These are phyloP conservation scores for Aspergillus fischeri DNA, from an alignment of 2,329 filamentous ascomycete species.

Conservation along the genomic window DNA sequence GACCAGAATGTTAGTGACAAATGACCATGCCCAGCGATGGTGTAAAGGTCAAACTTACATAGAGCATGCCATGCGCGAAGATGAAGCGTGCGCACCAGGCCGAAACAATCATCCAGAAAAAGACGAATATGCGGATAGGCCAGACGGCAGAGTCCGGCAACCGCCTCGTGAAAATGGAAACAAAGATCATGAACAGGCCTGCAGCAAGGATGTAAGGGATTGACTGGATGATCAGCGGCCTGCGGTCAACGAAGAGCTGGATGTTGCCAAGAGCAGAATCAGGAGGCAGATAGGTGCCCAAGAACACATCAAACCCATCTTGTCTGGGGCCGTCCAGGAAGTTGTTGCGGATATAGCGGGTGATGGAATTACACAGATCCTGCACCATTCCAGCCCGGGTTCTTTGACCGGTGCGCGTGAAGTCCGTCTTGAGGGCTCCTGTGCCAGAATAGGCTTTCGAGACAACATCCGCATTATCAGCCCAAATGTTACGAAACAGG, in stretches of 20 bases:
- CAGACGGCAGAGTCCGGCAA: constrained; percentile 71
- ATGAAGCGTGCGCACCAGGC: constrained; percentile 75
- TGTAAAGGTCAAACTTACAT: constrained; percentile 59
- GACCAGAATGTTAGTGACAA: constrained; percentile 5
- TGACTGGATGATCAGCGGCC: constrained; percentile 86
- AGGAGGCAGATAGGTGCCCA: constrained; percentile 77
- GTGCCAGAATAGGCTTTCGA: constrained; percentile 92
- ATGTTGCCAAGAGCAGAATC: constrained; percentile 66
- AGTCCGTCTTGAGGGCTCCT: constrained; percentile 95
- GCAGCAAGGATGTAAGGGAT: constrained; percentile 87
- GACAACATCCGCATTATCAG: constrained; percentile 95
- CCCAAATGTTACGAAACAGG: constrained; percentile 96
- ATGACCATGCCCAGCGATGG: neutral
- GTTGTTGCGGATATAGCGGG: constrained; percentile 89
- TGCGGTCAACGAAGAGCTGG: constrained; percentile 75
- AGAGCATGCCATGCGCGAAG: constrained; percentile 80
- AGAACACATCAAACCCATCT: constrained; percentile 91
- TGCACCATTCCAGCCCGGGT: constrained; percentile 81
- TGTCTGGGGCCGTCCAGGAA: constrained; percentile 90
- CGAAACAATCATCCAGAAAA: constrained; percentile 70
- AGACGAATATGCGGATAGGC: constrained; percentile 74
- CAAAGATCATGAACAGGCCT: constrained; percentile 75
- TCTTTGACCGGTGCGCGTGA: constrained; percentile 86
- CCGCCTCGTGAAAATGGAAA: constrained; percentile 68
- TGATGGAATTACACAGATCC: constrained; percentile 82